Percentiles rank a stretch among this genome's conserved stretches.
phyloP scores from a whole-genome alignment of 257 asterid genomes.

The Scutellaria minor region DNA sequence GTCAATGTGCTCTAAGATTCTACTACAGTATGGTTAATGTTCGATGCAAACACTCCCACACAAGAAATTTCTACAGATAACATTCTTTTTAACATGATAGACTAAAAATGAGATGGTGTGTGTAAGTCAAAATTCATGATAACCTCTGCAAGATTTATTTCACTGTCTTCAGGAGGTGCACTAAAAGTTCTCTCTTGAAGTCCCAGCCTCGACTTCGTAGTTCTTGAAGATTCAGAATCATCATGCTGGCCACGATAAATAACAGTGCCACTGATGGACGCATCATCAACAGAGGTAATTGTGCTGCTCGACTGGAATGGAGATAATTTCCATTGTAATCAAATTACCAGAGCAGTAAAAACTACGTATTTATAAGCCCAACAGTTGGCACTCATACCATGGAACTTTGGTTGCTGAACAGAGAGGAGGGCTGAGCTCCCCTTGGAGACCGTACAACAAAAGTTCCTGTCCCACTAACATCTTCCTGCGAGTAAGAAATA shows the following conservation, averaged over 20 bases:
- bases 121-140: constrained; percentile 30
- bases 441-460: constrained; percentile 89
- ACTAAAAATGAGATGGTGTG: too few species aligned
- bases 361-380: too few species aligned
- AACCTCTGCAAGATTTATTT: constrained; percentile 89
- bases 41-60: constrained; percentile 9
- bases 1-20: too few species aligned
- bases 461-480: constrained; percentile 79
- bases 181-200: constrained; percentile 83
- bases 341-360: constrained; percentile 14
- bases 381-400: constrained; percentile 54
- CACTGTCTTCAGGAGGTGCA: constrained; percentile 91
- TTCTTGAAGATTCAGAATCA: constrained; percentile 86
- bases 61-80: background rate
- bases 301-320: constrained; percentile 77
- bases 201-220: constrained; percentile 90
- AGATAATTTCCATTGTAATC: constrained; percentile 37
- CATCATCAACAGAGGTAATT: constrained; percentile 70
- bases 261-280: constrained; percentile 87
- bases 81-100: background rate
- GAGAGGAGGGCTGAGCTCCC: constrained; percentile 58
- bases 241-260: constrained; percentile 92
- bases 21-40: background rate
- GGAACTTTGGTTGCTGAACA: constrained; percentile 66
- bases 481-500: constrained; percentile 60